A percentile compares a stretch with the other conserved stretches of the same genome.
phyloP scores from a whole-genome alignment of 176 grass and related monocot genomes.

The Aegilops speltoides region DNA sequence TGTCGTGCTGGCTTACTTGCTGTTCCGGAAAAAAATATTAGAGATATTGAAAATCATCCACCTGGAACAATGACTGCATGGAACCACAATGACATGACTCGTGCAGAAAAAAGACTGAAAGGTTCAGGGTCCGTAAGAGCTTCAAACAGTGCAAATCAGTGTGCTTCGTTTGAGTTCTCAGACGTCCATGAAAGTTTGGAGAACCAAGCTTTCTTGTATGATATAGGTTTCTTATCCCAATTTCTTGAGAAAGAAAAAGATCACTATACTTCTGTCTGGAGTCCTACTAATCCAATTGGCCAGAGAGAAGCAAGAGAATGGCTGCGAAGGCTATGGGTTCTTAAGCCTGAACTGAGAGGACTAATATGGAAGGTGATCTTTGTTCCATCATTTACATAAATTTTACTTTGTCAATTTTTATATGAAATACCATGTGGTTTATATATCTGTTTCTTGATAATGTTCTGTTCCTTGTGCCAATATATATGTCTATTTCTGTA shows the following conservation, averaged over 20 bases:
- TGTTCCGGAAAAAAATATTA: slow-evolving; percentile 44
- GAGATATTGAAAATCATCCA: slow-evolving; percentile 37
- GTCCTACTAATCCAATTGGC: slow-evolving; percentile 80
- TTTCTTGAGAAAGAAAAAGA: slow-evolving; percentile 89
- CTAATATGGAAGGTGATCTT: slow-evolving; percentile 90
- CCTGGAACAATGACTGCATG: slow-evolving; percentile 35
- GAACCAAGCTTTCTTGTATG: slow-evolving; percentile 65
- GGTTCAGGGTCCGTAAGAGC: slow-evolving; percentile 30
- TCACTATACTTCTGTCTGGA: slow-evolving; percentile 89
- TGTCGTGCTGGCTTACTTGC: slow-evolving; percentile 93
- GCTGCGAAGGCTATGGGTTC: slow-evolving; percentile 85
- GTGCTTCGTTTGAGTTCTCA: slow-evolving; percentile 45
- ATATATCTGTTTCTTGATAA: not conserved
- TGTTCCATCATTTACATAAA: not conserved
- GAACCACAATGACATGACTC: slow-evolving; percentile 57
- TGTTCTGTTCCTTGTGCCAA: slow-evolving; percentile 26
- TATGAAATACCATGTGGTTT: slow-evolving; percentile 14
- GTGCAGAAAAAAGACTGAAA: slow-evolving; percentile 78
- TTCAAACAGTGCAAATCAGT: slow-evolving; percentile 27
- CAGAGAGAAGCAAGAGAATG: slow-evolving; percentile 98
- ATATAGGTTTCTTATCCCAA: slow-evolving; percentile 77
- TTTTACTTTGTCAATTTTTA: slow-evolving; percentile 10
- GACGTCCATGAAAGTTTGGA: slow-evolving; percentile 42
- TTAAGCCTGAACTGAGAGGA: slow-evolving; percentile 72
- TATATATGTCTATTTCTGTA: slow-evolving; percentile 36